Evolutionary conservation across 441 rosid species (phyloP).

Genomic region (Manihot esculenta): DNA sequence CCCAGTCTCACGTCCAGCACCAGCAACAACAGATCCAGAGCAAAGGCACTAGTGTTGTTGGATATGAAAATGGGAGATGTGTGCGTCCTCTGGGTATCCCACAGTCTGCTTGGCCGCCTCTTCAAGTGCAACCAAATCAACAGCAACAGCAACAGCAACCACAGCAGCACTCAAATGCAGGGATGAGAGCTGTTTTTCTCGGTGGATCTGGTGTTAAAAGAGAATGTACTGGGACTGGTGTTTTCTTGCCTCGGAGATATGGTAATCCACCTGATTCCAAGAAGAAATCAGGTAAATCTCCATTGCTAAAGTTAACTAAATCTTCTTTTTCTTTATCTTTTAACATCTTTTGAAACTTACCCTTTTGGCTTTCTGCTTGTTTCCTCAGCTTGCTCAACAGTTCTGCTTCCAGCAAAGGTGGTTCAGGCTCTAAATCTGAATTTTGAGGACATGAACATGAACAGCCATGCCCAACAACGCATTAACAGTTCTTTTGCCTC

Average conservation of each 20-base stretch:
- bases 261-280: constrained; percentile 40
- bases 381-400: constrained; percentile 43
- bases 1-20: constrained; percentile 8
- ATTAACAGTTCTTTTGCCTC: constrained; percentile 26
- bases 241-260: constrained; percentile 69
- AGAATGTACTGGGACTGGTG: constrained; percentile 75
- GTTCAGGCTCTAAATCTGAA: constrained; percentile 53
- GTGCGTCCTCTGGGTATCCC: constrained; percentile 30
- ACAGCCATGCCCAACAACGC: constrained; percentile 32
- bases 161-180: constrained; percentile 18
- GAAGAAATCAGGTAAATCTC: constrained; percentile 49
- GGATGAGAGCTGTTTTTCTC: constrained; percentile 41
- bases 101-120: constrained; percentile 40
- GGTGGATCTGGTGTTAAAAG: constrained; percentile 49
- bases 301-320: too few relatives aligned
- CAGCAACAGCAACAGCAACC: constrained; percentile 7
- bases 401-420: constrained; percentile 43
- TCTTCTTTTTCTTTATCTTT: background rate
- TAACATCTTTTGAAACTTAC: background rate
- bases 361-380: background rate
- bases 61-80: constrained; percentile 30
- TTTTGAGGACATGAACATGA: constrained; percentile 23
- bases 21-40: constrained; percentile 34
- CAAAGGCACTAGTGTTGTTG: constrained; percentile 21
- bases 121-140: constrained; percentile 27